Conservation (phyloP, 768 basidiomycete genomes). For the Mycena metata region DNA sequence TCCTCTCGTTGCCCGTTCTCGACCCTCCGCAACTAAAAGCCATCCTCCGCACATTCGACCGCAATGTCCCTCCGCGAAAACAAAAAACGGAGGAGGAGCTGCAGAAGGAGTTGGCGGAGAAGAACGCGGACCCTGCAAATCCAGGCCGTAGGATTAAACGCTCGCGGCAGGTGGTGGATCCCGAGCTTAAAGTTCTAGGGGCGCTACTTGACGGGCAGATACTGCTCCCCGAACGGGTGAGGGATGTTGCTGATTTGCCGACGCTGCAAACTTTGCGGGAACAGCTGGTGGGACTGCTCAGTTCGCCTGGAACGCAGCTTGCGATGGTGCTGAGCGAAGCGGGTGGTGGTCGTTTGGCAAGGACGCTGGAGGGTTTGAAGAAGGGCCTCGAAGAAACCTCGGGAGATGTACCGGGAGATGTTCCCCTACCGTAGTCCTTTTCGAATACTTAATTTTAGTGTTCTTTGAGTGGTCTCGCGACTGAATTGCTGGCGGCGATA, state of each 20-base stretch:
- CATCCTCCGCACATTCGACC: slow-evolving; percentile 76
- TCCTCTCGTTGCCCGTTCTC: slow-evolving; percentile 74
- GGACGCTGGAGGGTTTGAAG: slow-evolving; percentile 83
- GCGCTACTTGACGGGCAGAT: slow-evolving; percentile 84
- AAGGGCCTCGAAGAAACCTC: slow-evolving; percentile 66
- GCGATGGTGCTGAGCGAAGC: slow-evolving; percentile 79
- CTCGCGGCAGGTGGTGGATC: slow-evolving; percentile 65
- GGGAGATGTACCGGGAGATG: slow-evolving; percentile 18
- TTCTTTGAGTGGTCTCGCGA: not conserved
- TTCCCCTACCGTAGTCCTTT: slow-evolving; percentile 7
- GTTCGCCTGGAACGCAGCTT: slow-evolving; percentile 80
- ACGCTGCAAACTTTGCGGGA: slow-evolving; percentile 81
- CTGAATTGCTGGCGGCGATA: not conserved
- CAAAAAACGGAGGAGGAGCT: slow-evolving; percentile 67
- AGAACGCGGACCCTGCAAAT: slow-evolving; percentile 73
- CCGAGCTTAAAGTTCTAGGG: slow-evolving; percentile 81
- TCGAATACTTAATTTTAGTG: slow-evolving; percentile 16
- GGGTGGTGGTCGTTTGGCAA: slow-evolving; percentile 74
- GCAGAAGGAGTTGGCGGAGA: slow-evolving; percentile 61
- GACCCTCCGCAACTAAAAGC: slow-evolving; percentile 80
- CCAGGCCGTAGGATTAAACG: slow-evolving; percentile 80
- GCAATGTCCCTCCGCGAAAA: slow-evolving; percentile 71
- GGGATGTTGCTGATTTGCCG: slow-evolving; percentile 80
- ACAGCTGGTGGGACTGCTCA: slow-evolving; percentile 89
- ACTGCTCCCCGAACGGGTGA: slow-evolving; percentile 70